A percentile compares a stretch with the other conserved stretches of the same genome.
phyloP scores from a whole-genome alignment of 192 early-diverging fungal genomes.

The Cladochytrium replicatum region DNA sequence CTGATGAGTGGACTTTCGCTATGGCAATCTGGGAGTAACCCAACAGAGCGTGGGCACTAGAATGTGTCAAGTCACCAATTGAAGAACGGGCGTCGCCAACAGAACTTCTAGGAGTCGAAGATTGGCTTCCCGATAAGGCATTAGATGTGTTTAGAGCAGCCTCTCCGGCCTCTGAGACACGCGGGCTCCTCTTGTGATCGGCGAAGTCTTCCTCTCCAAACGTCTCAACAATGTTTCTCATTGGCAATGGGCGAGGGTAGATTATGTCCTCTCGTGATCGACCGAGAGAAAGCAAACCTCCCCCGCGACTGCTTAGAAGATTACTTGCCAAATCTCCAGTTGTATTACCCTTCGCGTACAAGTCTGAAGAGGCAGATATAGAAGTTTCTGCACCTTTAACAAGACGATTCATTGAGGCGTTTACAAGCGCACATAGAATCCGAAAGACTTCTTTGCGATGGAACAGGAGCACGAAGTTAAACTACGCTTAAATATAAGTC shows the following conservation, averaged over 20 bases:
- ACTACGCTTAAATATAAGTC: constrained; percentile 19
- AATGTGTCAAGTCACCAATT: no score
- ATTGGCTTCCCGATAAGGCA: no score
- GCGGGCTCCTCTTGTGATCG: no score
- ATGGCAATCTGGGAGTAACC: constrained; percentile 30
- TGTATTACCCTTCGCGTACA: constrained; percentile 44
- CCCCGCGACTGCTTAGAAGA: constrained; percentile 23
- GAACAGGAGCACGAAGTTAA: constrained; percentile 34
- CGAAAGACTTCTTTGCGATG: constrained; percentile 44
- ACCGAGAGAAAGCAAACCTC: constrained; percentile 28
- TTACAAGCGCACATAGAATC: constrained; percentile 22
- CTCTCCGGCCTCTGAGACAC: no score
- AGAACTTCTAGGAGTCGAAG: no score
- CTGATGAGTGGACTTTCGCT: constrained; percentile 18
- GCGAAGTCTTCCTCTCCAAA: constrained; percentile 37
- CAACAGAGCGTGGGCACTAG: constrained; percentile 10
- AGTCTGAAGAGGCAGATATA: constrained; percentile 33
- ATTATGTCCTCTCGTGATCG: constrained; percentile 26
- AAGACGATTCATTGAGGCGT: constrained; percentile 47
- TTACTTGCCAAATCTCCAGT: constrained; percentile 44
- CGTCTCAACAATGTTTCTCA: no score
- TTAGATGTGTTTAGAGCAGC: no score
- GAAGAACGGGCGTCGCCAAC: no score
- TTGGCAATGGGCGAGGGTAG: no score
- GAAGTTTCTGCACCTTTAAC: constrained; percentile 49